Conservation (phyloP, 1,284 basidiomycete genomes). For the Ustilago loliicola region DNA sequence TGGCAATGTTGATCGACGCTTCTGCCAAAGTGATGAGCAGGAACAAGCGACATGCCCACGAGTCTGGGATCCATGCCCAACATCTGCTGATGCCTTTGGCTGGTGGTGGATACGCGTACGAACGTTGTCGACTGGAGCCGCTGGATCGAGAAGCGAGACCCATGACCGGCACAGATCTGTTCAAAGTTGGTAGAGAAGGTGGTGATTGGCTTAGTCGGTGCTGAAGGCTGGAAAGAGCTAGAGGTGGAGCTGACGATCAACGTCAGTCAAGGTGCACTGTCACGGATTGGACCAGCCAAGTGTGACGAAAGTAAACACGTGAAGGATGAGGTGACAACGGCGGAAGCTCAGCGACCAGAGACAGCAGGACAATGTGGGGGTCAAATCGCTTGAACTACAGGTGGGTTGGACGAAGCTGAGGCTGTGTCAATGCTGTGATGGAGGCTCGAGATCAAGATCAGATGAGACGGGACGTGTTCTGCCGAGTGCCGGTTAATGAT, state of each 20-base stretch:
- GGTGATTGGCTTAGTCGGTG: not conserved
- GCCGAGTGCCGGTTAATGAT: not conserved
- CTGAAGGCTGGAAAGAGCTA: not conserved
- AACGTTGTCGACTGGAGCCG: slow-evolving; percentile 35
- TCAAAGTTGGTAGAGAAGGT: not conserved
- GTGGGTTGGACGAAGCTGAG: not conserved
- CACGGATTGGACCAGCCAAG: slow-evolving; percentile 27
- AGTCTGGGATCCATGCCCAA: slow-evolving; percentile 54
- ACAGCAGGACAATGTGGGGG: slow-evolving; percentile 7
- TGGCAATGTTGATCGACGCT: slow-evolving; percentile 56
- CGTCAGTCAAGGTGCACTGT: not conserved
- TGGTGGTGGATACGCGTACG: slow-evolving; percentile 42
- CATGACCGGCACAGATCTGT: slow-evolving; percentile 36
- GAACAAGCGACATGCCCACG: slow-evolving; percentile 55
- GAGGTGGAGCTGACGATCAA: slow-evolving; percentile 12
- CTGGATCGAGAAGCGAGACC: slow-evolving; percentile 22
- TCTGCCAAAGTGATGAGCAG: slow-evolving; percentile 60
- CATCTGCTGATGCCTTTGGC: slow-evolving; percentile 37
- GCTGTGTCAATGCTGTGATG: slow-evolving; percentile 16
- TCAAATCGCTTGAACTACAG: not conserved
- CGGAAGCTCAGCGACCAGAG: not conserved
- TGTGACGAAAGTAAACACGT: slow-evolving; percentile 7
- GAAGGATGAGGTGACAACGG: not conserved
- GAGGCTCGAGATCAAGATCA: not conserved
- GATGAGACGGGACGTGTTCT: slow-evolving; percentile 3